A percentile compares a stretch with the other conserved stretches of the same genome.
phyloP scores from a whole-genome alignment of 129 eudicot genomes.

The Gnaphalium uliginosum region DNA sequence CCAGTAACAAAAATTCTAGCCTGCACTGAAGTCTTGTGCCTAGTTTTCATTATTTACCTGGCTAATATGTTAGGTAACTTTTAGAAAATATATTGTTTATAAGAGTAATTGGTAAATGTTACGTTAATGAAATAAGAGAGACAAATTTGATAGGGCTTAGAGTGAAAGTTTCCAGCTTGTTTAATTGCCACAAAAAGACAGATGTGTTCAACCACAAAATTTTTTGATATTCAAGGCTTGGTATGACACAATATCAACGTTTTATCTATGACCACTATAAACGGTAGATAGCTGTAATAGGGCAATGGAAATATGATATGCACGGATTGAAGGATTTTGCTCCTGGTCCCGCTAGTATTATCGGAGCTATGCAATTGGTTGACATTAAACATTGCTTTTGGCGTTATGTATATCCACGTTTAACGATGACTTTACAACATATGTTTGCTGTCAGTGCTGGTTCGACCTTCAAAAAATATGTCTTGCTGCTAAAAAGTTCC shows the following conservation, averaged over 20 bases:
- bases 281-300: not conserved
- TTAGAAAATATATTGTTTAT: not conserved
- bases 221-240: conserved; percentile 87
- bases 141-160: too few relatives aligned
- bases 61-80: conserved; percentile 37
- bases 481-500: conserved; percentile 87
- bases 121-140: conserved; percentile 40
- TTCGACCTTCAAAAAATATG: conserved; percentile 70
- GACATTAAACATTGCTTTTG: conserved; percentile 49
- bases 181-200: conserved; percentile 80
- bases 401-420: conserved; percentile 11
- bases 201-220: conserved; percentile 83
- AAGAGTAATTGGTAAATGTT: too few relatives aligned
- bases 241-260: conserved; percentile 33
- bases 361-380: conserved; percentile 75
- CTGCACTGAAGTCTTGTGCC: not conserved
- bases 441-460: conserved; percentile 88
- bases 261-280: not conserved
- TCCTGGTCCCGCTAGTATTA: conserved; percentile 64
- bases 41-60: not conserved
- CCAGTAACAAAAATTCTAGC: not conserved
- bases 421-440: conserved; percentile 60
- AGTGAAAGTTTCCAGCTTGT: conserved; percentile 69
- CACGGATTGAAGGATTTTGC: conserved; percentile 84
- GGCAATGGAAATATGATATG: conserved; percentile 13